phyloP scores from a whole-genome alignment of 257 asterid species.

The Plantago elongata region DNA sequence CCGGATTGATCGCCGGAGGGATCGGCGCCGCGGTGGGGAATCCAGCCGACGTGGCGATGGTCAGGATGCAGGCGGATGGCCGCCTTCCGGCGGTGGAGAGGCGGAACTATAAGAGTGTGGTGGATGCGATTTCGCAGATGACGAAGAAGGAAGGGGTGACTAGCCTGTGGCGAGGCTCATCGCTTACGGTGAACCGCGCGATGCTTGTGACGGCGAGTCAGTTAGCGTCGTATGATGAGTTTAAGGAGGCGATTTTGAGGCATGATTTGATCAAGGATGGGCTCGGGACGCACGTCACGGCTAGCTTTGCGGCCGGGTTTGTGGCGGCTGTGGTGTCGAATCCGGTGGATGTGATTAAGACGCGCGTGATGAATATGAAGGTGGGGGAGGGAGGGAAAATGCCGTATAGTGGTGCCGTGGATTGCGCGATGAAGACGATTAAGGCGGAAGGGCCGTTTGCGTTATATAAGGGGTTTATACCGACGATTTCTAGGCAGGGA shows the following conservation, averaged over 20 bases:
- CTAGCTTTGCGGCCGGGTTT: conserved; percentile 92
- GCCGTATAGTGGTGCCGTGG: conserved; percentile 75
- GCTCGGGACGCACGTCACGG: conserved; percentile 75
- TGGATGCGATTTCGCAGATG: conserved; percentile 80
- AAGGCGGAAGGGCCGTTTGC: conserved; percentile 85
- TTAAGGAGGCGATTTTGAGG: conserved; percentile 56
- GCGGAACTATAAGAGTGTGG: conserved; percentile 78
- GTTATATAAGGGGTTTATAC: conserved; percentile 75
- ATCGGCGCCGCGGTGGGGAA: conserved; percentile 89
- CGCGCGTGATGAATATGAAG: conserved; percentile 91
- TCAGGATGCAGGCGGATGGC: conserved; percentile 95
- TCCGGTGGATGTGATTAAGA: conserved; percentile 87
- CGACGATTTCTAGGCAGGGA: conserved; percentile 84
- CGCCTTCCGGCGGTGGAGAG: conserved; percentile 70
- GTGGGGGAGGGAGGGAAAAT: conserved; percentile 61
- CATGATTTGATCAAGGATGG: conserved; percentile 64
- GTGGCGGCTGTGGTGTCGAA: conserved; percentile 88
- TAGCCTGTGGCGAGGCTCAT: conserved; percentile 94
- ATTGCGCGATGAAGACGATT: conserved; percentile 79
- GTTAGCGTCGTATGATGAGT: conserved; percentile 78
- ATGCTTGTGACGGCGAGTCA: conserved; percentile 90
- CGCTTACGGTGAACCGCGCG: conserved; percentile 87
- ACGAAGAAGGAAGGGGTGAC: conserved; percentile 56
- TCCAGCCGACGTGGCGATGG: conserved; percentile 95
- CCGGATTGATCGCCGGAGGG: conserved; percentile 82